phyloP scores from a whole-genome alignment of 768 basidiomycete genomes.

The Mycena crocata region DNA sequence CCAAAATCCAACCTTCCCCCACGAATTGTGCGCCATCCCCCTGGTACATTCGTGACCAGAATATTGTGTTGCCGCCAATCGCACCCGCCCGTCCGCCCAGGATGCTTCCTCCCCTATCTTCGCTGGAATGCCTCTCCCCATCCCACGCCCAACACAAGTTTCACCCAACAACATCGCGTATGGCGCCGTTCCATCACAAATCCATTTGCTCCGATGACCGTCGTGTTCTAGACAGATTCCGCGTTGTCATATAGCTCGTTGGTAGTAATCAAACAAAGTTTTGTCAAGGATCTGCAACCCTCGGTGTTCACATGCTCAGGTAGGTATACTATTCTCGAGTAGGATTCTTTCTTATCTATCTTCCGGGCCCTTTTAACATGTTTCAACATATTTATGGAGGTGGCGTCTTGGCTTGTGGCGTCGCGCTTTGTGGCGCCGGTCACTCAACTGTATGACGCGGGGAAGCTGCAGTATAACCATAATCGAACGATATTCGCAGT shows the following conservation, averaged over 20 bases:
- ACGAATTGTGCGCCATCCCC: not conserved
- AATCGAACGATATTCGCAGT: too few relatives aligned
- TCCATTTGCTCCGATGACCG: slow-evolving; percentile 44
- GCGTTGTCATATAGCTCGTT: slow-evolving; percentile 10
- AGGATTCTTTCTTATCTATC: too few relatives aligned
- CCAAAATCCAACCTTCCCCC: not conserved
- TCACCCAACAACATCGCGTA: not conserved
- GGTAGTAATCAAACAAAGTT: too few relatives aligned
- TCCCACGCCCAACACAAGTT: not conserved
- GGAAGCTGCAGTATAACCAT: too few relatives aligned
- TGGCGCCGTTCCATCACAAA: not conserved
- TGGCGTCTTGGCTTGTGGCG: too few relatives aligned
- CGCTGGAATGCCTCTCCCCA: slow-evolving; percentile 17
- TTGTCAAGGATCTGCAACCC: too few relatives aligned
- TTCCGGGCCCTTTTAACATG: too few relatives aligned
- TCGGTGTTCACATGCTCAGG: too few relatives aligned
- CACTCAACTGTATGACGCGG: too few relatives aligned
- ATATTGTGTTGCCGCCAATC: slow-evolving; percentile 20
- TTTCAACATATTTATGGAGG: too few relatives aligned
- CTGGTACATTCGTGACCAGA: not conserved
- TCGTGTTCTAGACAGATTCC: slow-evolving; percentile 32
- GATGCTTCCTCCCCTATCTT: slow-evolving; percentile 24
- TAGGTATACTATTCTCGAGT: too few relatives aligned
- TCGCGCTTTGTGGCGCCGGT: too few relatives aligned
- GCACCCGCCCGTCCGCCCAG: not conserved